phyloP scores from a whole-genome alignment of 208 protist genomes.

The Cochliopodium minus region DNA sequence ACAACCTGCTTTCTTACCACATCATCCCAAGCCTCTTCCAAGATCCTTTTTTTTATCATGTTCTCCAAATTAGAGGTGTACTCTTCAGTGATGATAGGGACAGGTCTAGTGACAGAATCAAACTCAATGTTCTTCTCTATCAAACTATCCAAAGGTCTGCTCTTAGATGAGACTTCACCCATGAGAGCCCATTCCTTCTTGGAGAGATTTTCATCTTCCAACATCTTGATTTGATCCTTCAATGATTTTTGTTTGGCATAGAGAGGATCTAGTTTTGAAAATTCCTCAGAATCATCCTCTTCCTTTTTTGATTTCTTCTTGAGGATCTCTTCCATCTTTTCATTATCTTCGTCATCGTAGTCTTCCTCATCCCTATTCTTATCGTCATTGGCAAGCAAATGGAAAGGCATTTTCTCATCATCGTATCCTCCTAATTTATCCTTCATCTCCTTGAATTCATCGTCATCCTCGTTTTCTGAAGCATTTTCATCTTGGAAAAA shows the following conservation, averaged over 20 bases:
- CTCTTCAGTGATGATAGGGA: conserved; percentile 2
- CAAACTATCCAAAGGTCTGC: background rate
- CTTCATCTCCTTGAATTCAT: too few species aligned
- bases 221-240: background rate
- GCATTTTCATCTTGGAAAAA: too few species aligned
- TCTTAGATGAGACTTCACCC: background rate
- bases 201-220: background rate
- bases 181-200: conserved; percentile 1
- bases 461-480: too few species aligned
- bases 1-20: too few species aligned
- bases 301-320: background rate
- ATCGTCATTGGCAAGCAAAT: too few species aligned
- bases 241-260: background rate
- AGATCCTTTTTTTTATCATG: conserved; percentile 2
- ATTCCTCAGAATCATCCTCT: background rate
- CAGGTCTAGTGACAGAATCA: background rate
- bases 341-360: background rate
- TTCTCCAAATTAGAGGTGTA: background rate
- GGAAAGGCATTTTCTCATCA: too few species aligned
- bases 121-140: background rate
- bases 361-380: background rate
- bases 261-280: too few species aligned
- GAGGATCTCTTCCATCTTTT: background rate
- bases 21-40: background rate
- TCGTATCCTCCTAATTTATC: too few species aligned